Base-by-base conservation (phyloP, 2,329 filamentous ascomycete species). In the Ploettnerulaceae sp. region DNA sequence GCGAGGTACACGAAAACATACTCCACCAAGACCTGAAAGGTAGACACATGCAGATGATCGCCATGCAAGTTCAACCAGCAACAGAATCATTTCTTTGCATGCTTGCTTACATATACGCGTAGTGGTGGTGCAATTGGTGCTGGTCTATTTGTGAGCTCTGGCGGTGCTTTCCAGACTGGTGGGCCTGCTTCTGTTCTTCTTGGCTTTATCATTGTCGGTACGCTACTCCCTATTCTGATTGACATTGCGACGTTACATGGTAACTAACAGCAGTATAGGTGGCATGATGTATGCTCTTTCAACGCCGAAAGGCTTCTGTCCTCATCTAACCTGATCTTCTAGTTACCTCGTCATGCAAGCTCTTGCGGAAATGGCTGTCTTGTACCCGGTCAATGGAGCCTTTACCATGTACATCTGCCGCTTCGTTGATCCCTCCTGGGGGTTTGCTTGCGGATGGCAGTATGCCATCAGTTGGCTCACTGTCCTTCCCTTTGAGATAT, bases 171-270 rank as follows among this genome's bases (percentile, higher is more conserved):
- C 20, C 24, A 20, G 14, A 36, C 20, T 26, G 42, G 42, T 21
- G 42, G 42, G 9, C 42, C 42, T 22, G 42, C 12, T 28, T 45
- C 34, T 24, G 42, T 45, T 21, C 42, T 45, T 8, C 37, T 45
- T 24, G 28, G 34, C 31, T 45, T 45, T 33, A 8, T 45, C 8
- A 34, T 45, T 24, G 40, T 31, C 15, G n/a, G n/a, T n/a, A n/a
- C n/a, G n/a, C n/a, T n/a, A n/a, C n/a, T n/a, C n/a, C n/a, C 86
- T 0, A 65, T 93, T 15, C 67, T 93, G 24, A 74, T 93, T 36
- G 84, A 85, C 18, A 93, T 89, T 61, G 66, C 70, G 47, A 77
- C n/a, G n/a, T n/a, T n/a, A n/a, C n/a, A n/a, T n/a, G n/a, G n/a
- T n/a, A n/a, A 28, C n/a, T 28, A n/a, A n/a, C n/a, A n/a, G n/a